Conservation (phyloP, 768 basidiomycete species). For the Amanita rubescens region DNA sequence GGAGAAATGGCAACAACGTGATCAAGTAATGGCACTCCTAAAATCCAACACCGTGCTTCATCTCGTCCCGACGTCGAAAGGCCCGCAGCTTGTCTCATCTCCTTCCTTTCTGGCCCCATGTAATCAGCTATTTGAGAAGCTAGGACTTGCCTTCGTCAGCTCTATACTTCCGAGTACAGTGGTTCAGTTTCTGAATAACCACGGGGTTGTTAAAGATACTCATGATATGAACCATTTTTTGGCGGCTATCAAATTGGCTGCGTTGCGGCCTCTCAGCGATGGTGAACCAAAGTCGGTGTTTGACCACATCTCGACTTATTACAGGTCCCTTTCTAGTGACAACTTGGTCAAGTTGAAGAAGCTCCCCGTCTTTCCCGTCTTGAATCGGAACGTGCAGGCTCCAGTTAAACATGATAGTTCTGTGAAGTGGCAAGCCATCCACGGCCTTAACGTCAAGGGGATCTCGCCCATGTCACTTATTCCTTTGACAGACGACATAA, state of each 20-base stretch:
- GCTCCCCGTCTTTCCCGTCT: slow-evolving; percentile 24
- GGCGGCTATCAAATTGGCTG: neutral
- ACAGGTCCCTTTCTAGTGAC: neutral
- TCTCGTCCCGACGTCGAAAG: slow-evolving; percentile 27
- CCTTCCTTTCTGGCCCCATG: slow-evolving; percentile 21
- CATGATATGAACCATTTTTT: neutral
- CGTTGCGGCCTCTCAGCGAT: neutral
- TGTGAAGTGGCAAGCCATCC: neutral
- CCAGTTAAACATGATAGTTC: neutral
- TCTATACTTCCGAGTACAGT: slow-evolving; percentile 15
- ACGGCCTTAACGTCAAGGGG: neutral
- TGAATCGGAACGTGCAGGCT: slow-evolving; percentile 8
- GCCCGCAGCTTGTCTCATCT: slow-evolving; percentile 17
- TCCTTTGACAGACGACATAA: slow-evolving; percentile 16
- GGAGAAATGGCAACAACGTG: slow-evolving; percentile 14
- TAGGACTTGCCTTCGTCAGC: slow-evolving; percentile 30
- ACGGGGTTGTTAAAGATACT: slow-evolving; percentile 13
- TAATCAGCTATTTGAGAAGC: slow-evolving; percentile 17
- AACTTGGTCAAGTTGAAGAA: slow-evolving; percentile 8
- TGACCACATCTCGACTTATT: neutral
- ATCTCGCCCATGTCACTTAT: slow-evolving; percentile 14
- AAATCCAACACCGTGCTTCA: slow-evolving; percentile 8
- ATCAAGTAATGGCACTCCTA: neutral
- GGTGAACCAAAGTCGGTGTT: neutral
- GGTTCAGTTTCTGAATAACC: slow-evolving; percentile 13